phyloP scores from a whole-genome alignment of 768 basidiomycete species.

The Hemileccinum impolitum region DNA sequence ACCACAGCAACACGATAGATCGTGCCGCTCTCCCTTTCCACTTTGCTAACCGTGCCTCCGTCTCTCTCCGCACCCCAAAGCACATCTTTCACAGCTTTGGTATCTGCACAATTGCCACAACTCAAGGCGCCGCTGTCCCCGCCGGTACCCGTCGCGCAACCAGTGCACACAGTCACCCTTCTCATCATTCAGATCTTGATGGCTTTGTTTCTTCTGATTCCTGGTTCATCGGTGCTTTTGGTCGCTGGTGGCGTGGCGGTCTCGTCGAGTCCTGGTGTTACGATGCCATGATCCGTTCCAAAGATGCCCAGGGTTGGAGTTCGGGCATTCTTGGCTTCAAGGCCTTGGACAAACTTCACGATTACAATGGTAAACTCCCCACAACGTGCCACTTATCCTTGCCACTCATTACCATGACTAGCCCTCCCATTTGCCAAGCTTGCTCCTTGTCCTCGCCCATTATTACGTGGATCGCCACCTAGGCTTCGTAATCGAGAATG shows the following conservation, averaged over 20 bases:
- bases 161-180: conserved; percentile 16
- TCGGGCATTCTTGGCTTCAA: conserved; percentile 78
- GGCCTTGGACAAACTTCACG: conserved; percentile 64
- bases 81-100: conserved; percentile 85
- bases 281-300: conserved; percentile 58
- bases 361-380: conserved; percentile 54
- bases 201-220: conserved; percentile 63
- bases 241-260: conserved; percentile 87
- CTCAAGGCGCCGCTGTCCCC: conserved; percentile 28
- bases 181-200: conserved; percentile 35
- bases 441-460: conserved; percentile 41
- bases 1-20: conserved; percentile 18
- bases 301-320: conserved; percentile 70
- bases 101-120: conserved; percentile 77
- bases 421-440: conserved; percentile 53
- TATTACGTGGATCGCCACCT: conserved; percentile 49
- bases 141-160: conserved; percentile 59
- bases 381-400: neutral
- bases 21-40: conserved; percentile 49
- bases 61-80: conserved; percentile 89
- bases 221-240: conserved; percentile 90
- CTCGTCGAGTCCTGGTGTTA: conserved; percentile 79
- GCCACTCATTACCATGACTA: conserved; percentile 20
- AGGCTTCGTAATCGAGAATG: conserved; percentile 57
- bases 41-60: conserved; percentile 89